Evolutionary conservation across 257 asterid species (phyloP), one percentile per base, ranked within the genome.

Genomic region (Solanum dulcamara): DNA sequence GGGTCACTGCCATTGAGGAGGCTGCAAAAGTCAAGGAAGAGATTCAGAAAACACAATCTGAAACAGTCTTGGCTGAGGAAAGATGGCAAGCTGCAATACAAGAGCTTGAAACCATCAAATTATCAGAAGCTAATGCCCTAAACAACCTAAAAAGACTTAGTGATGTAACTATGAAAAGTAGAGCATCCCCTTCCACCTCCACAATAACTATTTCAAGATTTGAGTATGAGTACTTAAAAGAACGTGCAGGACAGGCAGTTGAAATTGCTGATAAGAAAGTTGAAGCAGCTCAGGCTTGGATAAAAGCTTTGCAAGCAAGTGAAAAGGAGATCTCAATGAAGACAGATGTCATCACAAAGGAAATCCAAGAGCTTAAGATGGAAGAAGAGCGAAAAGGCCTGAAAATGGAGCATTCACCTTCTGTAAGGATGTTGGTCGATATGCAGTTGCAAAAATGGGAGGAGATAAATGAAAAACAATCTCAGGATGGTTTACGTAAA

Each of bases 281-380:
- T 50, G 96, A 88, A 53, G 99, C 99, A 37, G 97, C 95, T 75
- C 90, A 90, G 89, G 98, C 99, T 38, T 96, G 99, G 99, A 81
- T 91, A 9, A 97, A 93, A 86, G 96, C 99, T 60, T 87, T 95
- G 37, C 93, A 93, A 89, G 97, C 96, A 67, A 93, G 94, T 53
- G 97, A 95, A 86, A 94, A 87, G 86, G 98, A 94, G 85, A 92
- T 91, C 22, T 88, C 90, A 60, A 88, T 91, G 85, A 89, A 89
- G 87, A 88, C 93, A 0, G 95, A 95, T 90, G 85, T 87, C 83
- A 46, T 89, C 26, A 81, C 89, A 88, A 87, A 92, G 84, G 96
- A 92, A 85, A 90, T 84, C 33, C 88, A 91, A 85, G 94, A 93
- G 85, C 87, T 87, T 24, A 90, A 84, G 83, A 87, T 87, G 59